These are phyloP conservation scores for Tetrahymena malaccensis DNA, from an alignment of 73 alveolate genomes.

Conservation along the genomic window DNA sequence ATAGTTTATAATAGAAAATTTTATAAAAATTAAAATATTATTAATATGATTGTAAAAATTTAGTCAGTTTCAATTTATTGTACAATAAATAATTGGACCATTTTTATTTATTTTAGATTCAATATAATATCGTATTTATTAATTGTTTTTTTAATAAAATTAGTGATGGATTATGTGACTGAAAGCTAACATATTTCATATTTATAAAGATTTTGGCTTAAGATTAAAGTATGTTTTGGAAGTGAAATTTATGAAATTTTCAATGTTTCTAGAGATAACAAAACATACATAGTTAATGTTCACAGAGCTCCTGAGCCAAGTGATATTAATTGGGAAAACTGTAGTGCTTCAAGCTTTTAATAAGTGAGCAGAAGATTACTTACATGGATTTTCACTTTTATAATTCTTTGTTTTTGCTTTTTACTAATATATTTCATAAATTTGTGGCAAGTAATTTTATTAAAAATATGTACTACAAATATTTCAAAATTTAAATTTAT, in stretches of 20 bases:
- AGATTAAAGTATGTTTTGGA: neutral
- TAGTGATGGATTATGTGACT: neutral
- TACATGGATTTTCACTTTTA: neutral
- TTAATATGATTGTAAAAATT: too few species aligned
- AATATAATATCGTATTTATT: too few species aligned
- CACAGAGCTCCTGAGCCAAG: neutral
- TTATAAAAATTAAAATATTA: too few species aligned
- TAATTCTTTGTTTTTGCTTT: neutral
- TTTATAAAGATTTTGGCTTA: neutral
- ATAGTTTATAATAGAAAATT: too few species aligned
- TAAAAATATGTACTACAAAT: neutral
- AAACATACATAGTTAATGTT: neutral
- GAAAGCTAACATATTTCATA: neutral
- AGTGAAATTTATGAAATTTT: neutral
- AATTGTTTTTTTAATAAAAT: too few species aligned
- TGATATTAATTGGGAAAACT: neutral
- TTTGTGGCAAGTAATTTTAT: neutral
- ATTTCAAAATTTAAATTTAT: neutral
- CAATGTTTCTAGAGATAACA: neutral
- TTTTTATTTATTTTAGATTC: too few species aligned
- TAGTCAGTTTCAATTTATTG: too few species aligned
- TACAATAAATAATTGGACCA: too few species aligned
- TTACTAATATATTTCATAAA: neutral
- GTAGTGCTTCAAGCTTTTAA: neutral
- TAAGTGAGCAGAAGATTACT: neutral